phyloP scores from a whole-genome alignment of 148 eudicot genomes.

The Heliamphora exappendiculata region DNA sequence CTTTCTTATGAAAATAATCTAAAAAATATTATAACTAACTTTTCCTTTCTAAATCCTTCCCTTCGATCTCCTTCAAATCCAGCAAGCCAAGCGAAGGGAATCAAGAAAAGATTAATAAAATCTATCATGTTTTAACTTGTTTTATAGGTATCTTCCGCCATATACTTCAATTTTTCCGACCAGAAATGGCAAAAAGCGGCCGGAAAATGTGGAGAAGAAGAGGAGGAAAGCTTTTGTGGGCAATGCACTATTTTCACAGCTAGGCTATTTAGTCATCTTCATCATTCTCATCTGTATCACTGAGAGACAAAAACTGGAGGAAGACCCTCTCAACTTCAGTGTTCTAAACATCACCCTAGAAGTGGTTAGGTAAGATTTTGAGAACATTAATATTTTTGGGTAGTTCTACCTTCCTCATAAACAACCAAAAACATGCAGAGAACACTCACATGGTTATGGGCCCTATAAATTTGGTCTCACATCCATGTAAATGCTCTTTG shows the following conservation, averaged over 20 bases:
- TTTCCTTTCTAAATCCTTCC: no score
- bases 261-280: slow-evolving; percentile 41
- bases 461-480: no score
- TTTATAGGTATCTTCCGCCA: slow-evolving; percentile 41
- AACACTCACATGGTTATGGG: no score
- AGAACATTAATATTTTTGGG: no score
- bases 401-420: no score
- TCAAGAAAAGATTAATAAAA: no score
- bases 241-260: slow-evolving; percentile 34
- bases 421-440: no score
- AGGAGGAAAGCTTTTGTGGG: slow-evolving; percentile 15
- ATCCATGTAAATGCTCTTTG: no score
- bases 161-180: slow-evolving; percentile 23
- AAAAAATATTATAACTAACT: no score
- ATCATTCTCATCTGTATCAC: slow-evolving; percentile 53
- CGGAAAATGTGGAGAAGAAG: slow-evolving; percentile 9
- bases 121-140: neutral
- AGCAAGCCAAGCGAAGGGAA: no score
- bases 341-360: slow-evolving; percentile 58
- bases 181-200: neutral
- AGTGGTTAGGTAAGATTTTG: slow-evolving; percentile 47
- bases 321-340: slow-evolving; percentile 75
- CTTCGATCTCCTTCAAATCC: no score
- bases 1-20: no score
- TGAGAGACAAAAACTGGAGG: slow-evolving; percentile 44